Base-by-base conservation (phyloP, 805 yeast species). In the Suhomyces xylopsoci region DNA sequence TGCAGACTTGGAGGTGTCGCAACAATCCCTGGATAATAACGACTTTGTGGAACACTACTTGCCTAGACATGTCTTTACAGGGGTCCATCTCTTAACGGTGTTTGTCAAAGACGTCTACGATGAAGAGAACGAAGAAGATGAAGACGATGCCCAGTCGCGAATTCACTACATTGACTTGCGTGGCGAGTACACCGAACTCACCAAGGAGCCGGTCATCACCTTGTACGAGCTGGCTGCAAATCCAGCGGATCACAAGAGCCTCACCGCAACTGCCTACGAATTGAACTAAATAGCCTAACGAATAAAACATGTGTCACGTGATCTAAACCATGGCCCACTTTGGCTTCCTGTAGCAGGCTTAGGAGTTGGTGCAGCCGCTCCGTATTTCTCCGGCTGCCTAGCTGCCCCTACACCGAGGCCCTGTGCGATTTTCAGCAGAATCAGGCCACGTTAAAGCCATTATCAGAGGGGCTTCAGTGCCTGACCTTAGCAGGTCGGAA, bases 201-300 rank as follows among this genome's bases (percentile, higher is more conserved):
- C 73, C 30, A 79, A 79, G 55, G 89, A 87, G 42, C 96, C 97
- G 0, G 81, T 90, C 15, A 77, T 87, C 14, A 78, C 96, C 0
- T 63, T 88, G 19, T 93, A 92, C 67, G 98, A 93, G 69, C 81
- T 91, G 51, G 96, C 97, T 0, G 94, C 97, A 2, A 92, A 92
- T 65, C 97, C 97, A 0, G 82, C 86, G 1, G 97, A 92, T 65
- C 97, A 93, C 67, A 83, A 72, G 58, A 63, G 60, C 32, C 48
- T 67, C 32, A 62, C 15, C 54, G 55, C 50, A 20, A 26, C 47
- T 1, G 30, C 45, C 26, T 22, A 42, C 45, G 51, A 48, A 7
- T 20, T 42, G 42, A 36, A 36, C 17, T 47, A 47, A 44, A 5
- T 14, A 14, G 24, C 9, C 9, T 28, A 9, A 22, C 25, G 7